Conservation (phyloP, 2,329 filamentous ascomycete genomes). For the Trichoderma simmonsii region DNA sequence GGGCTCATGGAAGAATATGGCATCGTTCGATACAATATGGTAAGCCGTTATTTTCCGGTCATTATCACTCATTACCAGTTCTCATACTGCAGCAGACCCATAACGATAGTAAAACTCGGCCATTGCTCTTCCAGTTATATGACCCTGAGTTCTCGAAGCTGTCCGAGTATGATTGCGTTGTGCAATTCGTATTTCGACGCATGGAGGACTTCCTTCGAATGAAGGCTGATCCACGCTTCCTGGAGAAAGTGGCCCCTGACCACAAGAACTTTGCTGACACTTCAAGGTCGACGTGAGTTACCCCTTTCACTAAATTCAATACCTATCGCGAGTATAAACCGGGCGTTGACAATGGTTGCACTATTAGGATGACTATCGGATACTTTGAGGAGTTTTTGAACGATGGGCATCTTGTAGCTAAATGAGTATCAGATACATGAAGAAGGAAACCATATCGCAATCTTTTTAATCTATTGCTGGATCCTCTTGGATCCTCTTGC, state of each 20-base stretch:
- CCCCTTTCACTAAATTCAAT: neutral
- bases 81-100: slow-evolving; percentile 8
- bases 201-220: slow-evolving; percentile 17
- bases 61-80: neutral
- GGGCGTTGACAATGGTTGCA: neutral
- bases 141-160: slow-evolving; percentile 18
- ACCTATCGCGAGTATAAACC: neutral
- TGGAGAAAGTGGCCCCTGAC: slow-evolving; percentile 15
- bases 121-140: slow-evolving; percentile 14
- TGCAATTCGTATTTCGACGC: slow-evolving; percentile 15
- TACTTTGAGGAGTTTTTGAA: slow-evolving; percentile 18
- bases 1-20: slow-evolving; percentile 17
- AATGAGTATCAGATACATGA: neutral
- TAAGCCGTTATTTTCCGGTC: neutral
- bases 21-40: slow-evolving; percentile 17
- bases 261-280: slow-evolving; percentile 19
- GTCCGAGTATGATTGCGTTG: slow-evolving; percentile 18
- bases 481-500: neutral
- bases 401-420: slow-evolving; percentile 3
- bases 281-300: slow-evolving; percentile 13
- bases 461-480: neutral
- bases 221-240: slow-evolving; percentile 17
- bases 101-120: slow-evolving; percentile 11
- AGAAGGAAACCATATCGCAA: neutral
- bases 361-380: slow-evolving; percentile 16